Base-by-base conservation (phyloP, 352 stramenopile species). In the Phytophthora citricola region DNA sequence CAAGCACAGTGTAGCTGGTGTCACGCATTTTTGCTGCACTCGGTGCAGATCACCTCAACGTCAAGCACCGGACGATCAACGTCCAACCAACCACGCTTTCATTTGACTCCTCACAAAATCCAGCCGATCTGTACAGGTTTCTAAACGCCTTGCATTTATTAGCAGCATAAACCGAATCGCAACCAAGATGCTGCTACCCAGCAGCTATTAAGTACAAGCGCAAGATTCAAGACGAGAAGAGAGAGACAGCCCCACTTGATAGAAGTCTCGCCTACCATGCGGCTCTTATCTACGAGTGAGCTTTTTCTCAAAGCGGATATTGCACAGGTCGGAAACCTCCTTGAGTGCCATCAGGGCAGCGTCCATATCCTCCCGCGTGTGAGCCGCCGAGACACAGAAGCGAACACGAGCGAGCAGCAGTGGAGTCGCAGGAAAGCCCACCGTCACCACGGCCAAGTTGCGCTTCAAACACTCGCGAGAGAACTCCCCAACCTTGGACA, bases 401-500 rank as follows among this genome's bases (percentile, higher is more conserved):
- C 98, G 87, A 15, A 97, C 95, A 27, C 98, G 89, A n/a, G 85
- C 83, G 20, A 97, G 88, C 20, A 99, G 73, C 50, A 99, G 87
- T 11, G 95, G 93, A 12, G 97, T 98, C 0, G 98, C 98, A 1
- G 98, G 98, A 71, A 99, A 99, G 6, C 96, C 97, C 4, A 99
- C 98, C 0, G 98, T 98, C 15, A 99, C 98, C n/a, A 99, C 97
- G 15, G 97, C 97, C 49, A 99, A 72, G 43, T 97, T 91, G 15
- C 96, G 90, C 70, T 98, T 96, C 15, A 96, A 63, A 54, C 95
- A 99, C 66, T 99, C 83, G 24, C 95, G 87, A n/a, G 92, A 98
- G 74, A 99, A 99, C 40, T 97, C 95, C 12, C 91, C 89, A 43
- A 99, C 98, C 80, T 99, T 99, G 12, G 92, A 98, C 48, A 98